phyloP scores from a whole-genome alignment of 306 rosid genomes.

The Quercus gilva region DNA sequence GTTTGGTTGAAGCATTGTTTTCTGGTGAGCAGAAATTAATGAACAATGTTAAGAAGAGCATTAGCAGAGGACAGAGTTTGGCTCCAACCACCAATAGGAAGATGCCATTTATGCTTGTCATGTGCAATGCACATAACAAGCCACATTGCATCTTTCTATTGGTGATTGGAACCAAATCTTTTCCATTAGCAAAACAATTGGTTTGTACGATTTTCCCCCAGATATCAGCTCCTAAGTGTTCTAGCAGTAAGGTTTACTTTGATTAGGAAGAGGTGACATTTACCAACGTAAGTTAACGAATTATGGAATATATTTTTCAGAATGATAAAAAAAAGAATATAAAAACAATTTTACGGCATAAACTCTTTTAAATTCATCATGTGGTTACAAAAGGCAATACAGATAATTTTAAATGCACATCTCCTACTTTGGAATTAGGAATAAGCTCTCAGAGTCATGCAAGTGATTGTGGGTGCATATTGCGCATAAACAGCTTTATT shows the following conservation, averaged over 20 bases:
- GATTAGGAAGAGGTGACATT: neutral
- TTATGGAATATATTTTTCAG: neutral
- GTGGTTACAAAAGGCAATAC: neutral
- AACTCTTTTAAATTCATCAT: neutral
- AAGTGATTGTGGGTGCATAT: neutral
- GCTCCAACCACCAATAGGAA: no score
- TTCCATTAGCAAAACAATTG: neutral
- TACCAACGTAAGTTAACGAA: neutral
- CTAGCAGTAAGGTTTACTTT: neutral
- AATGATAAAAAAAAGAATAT: neutral
- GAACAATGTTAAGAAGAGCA: neutral
- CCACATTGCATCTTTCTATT: no score
- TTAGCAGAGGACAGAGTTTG: neutral
- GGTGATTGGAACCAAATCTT: no score
- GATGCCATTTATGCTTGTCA: no score
- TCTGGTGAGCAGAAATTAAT: neutral
- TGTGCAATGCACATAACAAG: no score
- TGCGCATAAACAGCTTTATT: neutral
- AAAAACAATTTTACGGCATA: neutral
- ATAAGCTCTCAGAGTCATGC: neutral
- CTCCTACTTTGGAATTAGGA: neutral
- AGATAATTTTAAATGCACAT: neutral
- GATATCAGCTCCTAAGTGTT: neutral
- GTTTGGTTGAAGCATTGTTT: neutral
- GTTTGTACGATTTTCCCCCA: neutral